Evolutionary conservation across 2,329 filamentous ascomycete genomes (phyloP), one percentile per base, ranked within the genome.

Genomic region (Whalleya microplaca): DNA sequence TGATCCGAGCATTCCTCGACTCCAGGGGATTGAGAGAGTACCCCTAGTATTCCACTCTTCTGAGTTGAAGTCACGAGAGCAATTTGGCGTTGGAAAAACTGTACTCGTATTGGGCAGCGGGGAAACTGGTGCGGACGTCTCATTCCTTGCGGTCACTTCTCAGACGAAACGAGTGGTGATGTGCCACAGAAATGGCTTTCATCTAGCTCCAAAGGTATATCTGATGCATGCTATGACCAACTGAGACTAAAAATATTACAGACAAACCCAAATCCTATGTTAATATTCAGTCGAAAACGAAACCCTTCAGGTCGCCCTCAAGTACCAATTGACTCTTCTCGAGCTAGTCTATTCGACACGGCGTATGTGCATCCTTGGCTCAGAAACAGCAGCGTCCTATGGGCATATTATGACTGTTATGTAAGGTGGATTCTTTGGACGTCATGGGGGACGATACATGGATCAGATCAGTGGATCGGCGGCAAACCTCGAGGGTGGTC

Each of bases 301-400:
- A 61, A 57, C 18, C 53, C 55, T 12, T 45, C 62, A 6, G 61
- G 63, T n/a, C 58, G 61, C 1, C 72, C 69, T 8, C 78, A 78
- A 45, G 78, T 80, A 41, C 79, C 80, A 0, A 73, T 79, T 14
- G 80, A 82, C 58, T 73, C 75, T 2, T 75, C 75, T 0, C 71
- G 77, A 1, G 78, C 78, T 9, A 80, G 78, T 51, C 64, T 82
- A 4, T 81, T 83, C 56, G 79, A 82, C 57, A 81, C 80, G 0
- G 77, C 78, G 3, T 82, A 82, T 51, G 75, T 78, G 4, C 79
- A 80, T n/a, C 76, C 76, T 0, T 55, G 74, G 2, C 67, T 82
- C 0, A 76, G 78, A 54, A 72, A 72, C n/a, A 75, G 75, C 14
- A 68, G 62, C 1, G 56, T 78, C 2, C 71, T 77, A 4, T 82